Percentiles rank a stretch among this genome's conserved stretches.
These are phyloP conservation scores for Torulaspora quercuum DNA, from an alignment of 805 yeast genomes.

Conservation along the genomic window DNA sequence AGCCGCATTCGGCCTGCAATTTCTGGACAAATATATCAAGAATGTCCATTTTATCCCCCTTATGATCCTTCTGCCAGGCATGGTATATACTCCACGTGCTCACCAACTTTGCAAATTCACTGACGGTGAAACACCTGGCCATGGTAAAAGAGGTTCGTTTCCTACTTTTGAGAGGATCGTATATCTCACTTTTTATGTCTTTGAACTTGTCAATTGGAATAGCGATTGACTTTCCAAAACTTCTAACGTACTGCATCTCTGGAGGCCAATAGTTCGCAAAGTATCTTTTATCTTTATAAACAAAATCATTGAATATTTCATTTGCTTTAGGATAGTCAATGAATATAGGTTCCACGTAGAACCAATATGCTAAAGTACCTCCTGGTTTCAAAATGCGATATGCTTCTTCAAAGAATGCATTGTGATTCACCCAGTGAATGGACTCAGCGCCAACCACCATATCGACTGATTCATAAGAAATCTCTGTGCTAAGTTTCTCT, in stretches of 20 bases:
- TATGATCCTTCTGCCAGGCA: slow-evolving; percentile 49
- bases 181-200: slow-evolving; percentile 40
- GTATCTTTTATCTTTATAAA: slow-evolving; percentile 44
- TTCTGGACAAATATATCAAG: slow-evolving; percentile 47
- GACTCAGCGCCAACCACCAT: slow-evolving; percentile 67
- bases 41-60: slow-evolving; percentile 42
- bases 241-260: slow-evolving; percentile 24
- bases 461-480: slow-evolving; percentile 35
- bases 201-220: slow-evolving; percentile 44
- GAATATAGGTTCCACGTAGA: slow-evolving; percentile 66
- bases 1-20: slow-evolving; percentile 42
- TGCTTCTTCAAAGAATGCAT: slow-evolving; percentile 48
- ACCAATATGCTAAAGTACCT: slow-evolving; percentile 71
- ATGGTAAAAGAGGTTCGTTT: slow-evolving; percentile 33
- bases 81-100: slow-evolving; percentile 67
- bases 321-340: slow-evolving; percentile 53
- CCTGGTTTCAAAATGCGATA: slow-evolving; percentile 47
- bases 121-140: slow-evolving; percentile 44
- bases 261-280: slow-evolving; percentile 30
- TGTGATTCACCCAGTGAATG: slow-evolving; percentile 70
- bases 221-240: slow-evolving; percentile 42
- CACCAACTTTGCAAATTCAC: slow-evolving; percentile 49
- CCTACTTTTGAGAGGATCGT: slow-evolving; percentile 28
- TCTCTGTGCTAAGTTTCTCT: slow-evolving; percentile 27
- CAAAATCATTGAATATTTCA: slow-evolving; percentile 51